phyloP scores from a whole-genome alignment of 129 eudicot species.

The Scalesia atractyloides region DNA sequence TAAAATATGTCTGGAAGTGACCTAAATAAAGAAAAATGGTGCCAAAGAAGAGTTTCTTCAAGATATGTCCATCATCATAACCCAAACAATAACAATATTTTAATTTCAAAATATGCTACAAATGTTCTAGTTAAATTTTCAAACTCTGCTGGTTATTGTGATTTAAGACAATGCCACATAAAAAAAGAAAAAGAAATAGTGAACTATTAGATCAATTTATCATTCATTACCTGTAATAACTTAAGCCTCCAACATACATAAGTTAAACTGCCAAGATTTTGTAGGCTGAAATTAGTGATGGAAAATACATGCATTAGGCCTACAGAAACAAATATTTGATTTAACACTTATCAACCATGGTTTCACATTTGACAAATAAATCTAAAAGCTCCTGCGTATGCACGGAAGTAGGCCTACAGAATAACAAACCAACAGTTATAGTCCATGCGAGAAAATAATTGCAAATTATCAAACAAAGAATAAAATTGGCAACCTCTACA shows the following conservation, averaged over 20 bases:
- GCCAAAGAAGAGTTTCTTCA: background rate
- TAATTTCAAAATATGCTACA: slow-evolving; percentile 2
- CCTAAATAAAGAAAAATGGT: slow-evolving; percentile 1
- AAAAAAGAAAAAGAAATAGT: background rate
- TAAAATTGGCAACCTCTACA: too few species aligned
- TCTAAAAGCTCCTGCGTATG: too few species aligned
- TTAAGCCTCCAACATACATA: slow-evolving; percentile 63
- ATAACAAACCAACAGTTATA: too few species aligned
- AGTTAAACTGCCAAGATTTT: slow-evolving; percentile 69
- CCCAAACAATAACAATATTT: slow-evolving; percentile 5
- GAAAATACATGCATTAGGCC: too few species aligned
- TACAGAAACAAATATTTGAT: too few species aligned
- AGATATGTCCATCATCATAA: slow-evolving; percentile 6
- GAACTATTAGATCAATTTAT: background rate
- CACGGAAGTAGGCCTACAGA: too few species aligned
- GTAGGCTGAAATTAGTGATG: slow-evolving; percentile 73
- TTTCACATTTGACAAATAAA: too few species aligned
- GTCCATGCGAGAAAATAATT: too few species aligned
- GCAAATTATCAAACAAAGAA: too few species aligned
- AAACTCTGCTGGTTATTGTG: background rate
- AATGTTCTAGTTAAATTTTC: background rate
- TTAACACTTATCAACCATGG: too few species aligned
- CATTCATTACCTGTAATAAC: slow-evolving; percentile 62
- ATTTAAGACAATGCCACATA: background rate
- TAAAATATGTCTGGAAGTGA: background rate